These are phyloP conservation scores for Tuber magnatum DNA, from an alignment of 495 filamentous ascomycete species.

Conservation along the genomic window DNA sequence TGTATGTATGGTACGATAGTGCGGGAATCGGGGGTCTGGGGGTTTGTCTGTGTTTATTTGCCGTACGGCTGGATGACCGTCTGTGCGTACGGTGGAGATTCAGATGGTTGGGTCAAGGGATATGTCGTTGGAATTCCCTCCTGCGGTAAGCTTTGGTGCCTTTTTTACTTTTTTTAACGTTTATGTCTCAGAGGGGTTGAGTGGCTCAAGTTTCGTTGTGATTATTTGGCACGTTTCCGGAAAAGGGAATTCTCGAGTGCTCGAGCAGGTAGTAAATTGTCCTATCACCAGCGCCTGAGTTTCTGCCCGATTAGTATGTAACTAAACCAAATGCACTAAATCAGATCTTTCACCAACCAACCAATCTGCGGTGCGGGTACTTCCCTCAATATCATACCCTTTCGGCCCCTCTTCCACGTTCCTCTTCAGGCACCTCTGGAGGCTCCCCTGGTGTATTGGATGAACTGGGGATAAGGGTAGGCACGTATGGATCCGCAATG, in stretches of 20 bases:
- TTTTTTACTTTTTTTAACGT: not conserved
- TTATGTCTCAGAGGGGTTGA: not conserved
- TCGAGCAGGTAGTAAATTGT: not conserved
- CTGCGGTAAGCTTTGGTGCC: not conserved
- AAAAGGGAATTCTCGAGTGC: not conserved
- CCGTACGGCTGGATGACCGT: not conserved
- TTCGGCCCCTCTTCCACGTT: too few relatives aligned
- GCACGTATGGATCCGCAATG: slow-evolving; percentile 56
- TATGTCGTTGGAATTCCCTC: not conserved
- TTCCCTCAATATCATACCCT: too few relatives aligned
- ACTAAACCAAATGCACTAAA: not conserved
- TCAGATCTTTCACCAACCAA: not conserved
- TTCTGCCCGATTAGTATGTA: not conserved
- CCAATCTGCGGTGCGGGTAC: not conserved
- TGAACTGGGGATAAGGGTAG: slow-evolving; percentile 46
- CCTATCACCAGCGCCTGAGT: not conserved
- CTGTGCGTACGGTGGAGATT: not conserved
- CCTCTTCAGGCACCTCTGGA: too few relatives aligned
- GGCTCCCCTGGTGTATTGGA: not conserved
- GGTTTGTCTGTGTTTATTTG: not conserved
- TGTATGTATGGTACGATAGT: not conserved
- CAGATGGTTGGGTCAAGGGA: not conserved
- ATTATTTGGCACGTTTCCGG: not conserved
- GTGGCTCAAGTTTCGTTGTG: not conserved
- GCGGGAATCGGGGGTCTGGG: not conserved